Conservation (phyloP, 306 rosid genomes). For the Phaseolus lunatus region DNA sequence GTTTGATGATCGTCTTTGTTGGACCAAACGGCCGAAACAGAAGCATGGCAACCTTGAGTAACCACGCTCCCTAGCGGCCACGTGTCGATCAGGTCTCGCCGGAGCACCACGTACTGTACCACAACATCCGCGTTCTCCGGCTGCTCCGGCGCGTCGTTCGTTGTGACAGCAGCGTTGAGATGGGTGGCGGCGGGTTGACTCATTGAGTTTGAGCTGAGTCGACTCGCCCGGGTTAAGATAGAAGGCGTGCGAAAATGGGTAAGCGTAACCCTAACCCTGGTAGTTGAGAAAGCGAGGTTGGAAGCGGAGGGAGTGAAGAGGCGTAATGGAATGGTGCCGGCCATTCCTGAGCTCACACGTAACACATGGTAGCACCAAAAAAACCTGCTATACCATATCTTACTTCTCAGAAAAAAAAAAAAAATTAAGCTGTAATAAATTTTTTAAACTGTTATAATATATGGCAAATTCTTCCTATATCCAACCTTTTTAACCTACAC, state of each 20-base stretch:
- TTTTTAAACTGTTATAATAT: too few species aligned
- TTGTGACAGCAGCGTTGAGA: slow-evolving; percentile 9
- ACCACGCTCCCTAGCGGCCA: slow-evolving; percentile 93
- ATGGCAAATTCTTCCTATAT: too few species aligned
- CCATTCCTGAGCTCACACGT: slow-evolving; percentile 53
- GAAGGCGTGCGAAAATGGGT: slow-evolving; percentile 7
- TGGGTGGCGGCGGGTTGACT: slow-evolving; percentile 55
- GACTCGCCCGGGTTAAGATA: slow-evolving; percentile 43
- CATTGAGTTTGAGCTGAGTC: slow-evolving; percentile 61
- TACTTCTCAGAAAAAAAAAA: too few species aligned
- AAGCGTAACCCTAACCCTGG: slow-evolving; percentile 23
- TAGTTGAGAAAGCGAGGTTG: neutral
- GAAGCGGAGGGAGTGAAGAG: slow-evolving; percentile 44
- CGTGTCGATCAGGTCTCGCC: slow-evolving; percentile 84
- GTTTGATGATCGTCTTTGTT: slow-evolving; percentile 74
- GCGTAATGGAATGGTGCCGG: slow-evolving; percentile 50
- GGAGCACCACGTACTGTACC: slow-evolving; percentile 91
- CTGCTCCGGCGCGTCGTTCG: slow-evolving; percentile 37
- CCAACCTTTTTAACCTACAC: too few species aligned
- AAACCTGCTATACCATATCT: too few species aligned
- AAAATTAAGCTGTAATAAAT: too few species aligned
- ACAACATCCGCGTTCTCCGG: slow-evolving; percentile 56
- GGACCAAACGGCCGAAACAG: slow-evolving; percentile 82
- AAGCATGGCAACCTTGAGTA: slow-evolving; percentile 92
- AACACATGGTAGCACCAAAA: neutral